Evolutionary conservation across 2,329 filamentous ascomycete species (phyloP).

Genomic region (Trichoderma koningii): DNA sequence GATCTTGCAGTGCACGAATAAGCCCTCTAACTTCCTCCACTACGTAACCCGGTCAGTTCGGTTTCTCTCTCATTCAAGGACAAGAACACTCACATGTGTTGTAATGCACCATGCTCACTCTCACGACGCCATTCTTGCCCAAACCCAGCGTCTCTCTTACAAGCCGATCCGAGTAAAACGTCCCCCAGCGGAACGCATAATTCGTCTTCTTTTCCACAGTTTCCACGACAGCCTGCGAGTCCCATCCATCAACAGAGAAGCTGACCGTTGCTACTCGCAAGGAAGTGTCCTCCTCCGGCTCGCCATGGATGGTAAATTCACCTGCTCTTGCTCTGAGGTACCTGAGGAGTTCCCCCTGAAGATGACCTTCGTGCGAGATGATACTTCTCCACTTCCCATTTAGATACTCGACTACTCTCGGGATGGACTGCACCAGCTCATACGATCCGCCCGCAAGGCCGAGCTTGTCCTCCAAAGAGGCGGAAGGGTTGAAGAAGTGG

Average conservation of each 20-base stretch:
- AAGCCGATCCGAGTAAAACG: constrained; percentile 68
- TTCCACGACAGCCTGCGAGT: constrained; percentile 60
- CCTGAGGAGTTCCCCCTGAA: constrained; percentile 61
- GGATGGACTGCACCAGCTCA: constrained; percentile 66
- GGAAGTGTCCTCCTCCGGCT: constrained; percentile 48
- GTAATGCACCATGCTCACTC: constrained; percentile 74
- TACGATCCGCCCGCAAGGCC: constrained; percentile 70
- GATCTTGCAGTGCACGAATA: constrained; percentile 54
- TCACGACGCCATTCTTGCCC: constrained; percentile 61
- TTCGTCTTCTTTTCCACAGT: constrained; percentile 59
- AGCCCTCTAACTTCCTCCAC: constrained; percentile 59
- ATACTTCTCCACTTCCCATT: constrained; percentile 54
- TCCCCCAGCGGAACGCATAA: constrained; percentile 66
- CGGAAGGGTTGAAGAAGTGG: constrained; percentile 67
- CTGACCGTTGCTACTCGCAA: constrained; percentile 67
- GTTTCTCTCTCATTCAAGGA: not conserved
- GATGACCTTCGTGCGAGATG: constrained; percentile 58
- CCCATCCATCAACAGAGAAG: constrained; percentile 61
- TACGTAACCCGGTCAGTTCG: constrained; percentile 33
- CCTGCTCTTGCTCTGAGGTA: constrained; percentile 56
- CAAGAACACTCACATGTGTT: constrained; percentile 59
- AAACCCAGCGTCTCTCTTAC: constrained; percentile 60
- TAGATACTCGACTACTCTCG: constrained; percentile 64
- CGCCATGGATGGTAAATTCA: constrained; percentile 61
- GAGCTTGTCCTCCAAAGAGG: constrained; percentile 66